Conservation (phyloP, 805 yeast species). For the Candida verbasci region DNA sequence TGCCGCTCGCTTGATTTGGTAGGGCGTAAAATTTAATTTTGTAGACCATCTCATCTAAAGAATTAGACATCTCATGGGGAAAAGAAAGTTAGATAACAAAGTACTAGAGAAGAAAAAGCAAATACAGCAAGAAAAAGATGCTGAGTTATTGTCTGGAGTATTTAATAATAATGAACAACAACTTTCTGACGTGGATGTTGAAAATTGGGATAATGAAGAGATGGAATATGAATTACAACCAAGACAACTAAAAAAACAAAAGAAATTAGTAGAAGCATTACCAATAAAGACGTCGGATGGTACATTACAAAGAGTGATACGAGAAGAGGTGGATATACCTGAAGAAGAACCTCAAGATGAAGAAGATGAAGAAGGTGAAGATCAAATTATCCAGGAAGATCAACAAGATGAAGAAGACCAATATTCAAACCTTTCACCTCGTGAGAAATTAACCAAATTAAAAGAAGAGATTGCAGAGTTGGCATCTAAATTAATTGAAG, state of each 20-base stretch:
- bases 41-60: conserved; percentile 6
- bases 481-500: conserved; percentile 75
- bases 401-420: conserved; percentile 32
- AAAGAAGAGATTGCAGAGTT: conserved; percentile 82
- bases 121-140: conserved; percentile 37
- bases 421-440: conserved; percentile 45
- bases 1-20: too few species aligned
- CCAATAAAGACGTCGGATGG: conserved; percentile 80
- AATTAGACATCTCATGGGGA: conserved; percentile 32
- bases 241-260: conserved; percentile 45
- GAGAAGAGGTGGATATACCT: conserved; percentile 22
- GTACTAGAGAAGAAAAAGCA: conserved; percentile 30
- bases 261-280: conserved; percentile 58
- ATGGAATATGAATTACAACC: conserved; percentile 77
- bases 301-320: conserved; percentile 61
- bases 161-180: conserved; percentile 16
- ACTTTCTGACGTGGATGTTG: background rate
- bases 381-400: conserved; percentile 6
- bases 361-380: conserved; percentile 11
- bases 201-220: conserved; percentile 67
- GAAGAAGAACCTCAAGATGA: conserved; percentile 15
- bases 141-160: conserved; percentile 32
- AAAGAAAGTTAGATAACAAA: conserved; percentile 23
- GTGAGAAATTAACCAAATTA: conserved; percentile 52
- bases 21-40: too few species aligned